phyloP scores from a whole-genome alignment of 805 yeast genomes.

The Saturnispora sekii region DNA sequence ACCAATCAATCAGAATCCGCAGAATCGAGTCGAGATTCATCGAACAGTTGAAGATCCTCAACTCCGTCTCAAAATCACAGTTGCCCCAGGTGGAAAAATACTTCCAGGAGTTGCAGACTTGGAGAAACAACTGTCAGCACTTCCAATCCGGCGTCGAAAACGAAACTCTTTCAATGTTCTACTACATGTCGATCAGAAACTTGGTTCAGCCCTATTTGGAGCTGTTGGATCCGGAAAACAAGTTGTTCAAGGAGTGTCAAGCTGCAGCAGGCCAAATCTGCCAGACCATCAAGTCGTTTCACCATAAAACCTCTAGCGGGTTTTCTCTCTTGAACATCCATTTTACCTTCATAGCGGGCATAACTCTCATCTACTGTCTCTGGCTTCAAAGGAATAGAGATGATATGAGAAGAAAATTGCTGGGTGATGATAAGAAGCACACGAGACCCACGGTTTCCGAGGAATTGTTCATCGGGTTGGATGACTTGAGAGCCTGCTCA shows the following conservation, averaged over 20 bases:
- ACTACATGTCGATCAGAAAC: constrained; percentile 49
- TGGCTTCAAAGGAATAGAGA: constrained; percentile 58
- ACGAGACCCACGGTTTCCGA: constrained; percentile 51
- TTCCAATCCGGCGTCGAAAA: constrained; percentile 43
- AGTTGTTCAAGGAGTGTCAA: constrained; percentile 55
- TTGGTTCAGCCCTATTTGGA: constrained; percentile 58
- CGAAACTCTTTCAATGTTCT: constrained; percentile 49
- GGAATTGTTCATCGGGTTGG: constrained; percentile 43
- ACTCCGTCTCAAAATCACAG: constrained; percentile 27
- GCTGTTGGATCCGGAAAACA: constrained; percentile 49
- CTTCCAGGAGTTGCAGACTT: constrained; percentile 41
- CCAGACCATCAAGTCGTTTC: constrained; percentile 52
- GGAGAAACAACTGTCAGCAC: constrained; percentile 46
- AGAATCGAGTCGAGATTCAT: constrained; percentile 53
- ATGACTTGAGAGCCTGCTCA: constrained; percentile 58
- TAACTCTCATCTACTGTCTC: constrained; percentile 54
- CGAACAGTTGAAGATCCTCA: constrained; percentile 37
- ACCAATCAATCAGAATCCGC: constrained; percentile 46
- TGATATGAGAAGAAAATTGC: constrained; percentile 42
- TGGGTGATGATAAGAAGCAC: constrained; percentile 51
- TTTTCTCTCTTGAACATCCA: constrained; percentile 60
- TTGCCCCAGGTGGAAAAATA: constrained; percentile 41
- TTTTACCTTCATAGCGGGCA: constrained; percentile 60
- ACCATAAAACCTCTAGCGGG: constrained; percentile 51
- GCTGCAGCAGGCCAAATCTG: constrained; percentile 67